Conservation (phyloP, 768 basidiomycete genomes). For the Cyclocybe cylindracea region DNA sequence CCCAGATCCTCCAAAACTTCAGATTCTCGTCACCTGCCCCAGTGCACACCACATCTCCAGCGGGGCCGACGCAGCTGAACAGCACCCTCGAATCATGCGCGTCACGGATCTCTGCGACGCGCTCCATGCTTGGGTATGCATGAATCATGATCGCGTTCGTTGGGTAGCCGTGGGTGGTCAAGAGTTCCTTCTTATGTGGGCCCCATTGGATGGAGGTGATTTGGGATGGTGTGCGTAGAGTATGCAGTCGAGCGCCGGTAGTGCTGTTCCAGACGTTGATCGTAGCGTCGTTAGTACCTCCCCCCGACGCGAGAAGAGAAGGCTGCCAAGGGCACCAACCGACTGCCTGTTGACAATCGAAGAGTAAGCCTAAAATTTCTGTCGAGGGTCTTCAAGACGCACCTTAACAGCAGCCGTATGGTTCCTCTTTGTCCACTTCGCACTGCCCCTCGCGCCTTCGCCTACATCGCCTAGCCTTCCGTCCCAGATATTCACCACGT, state of each 20-base stretch:
- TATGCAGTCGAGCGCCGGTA: conserved; percentile 89
- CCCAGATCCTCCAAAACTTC: conserved; percentile 95
- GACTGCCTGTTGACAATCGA: conserved; percentile 60
- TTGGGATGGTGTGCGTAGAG: conserved; percentile 85
- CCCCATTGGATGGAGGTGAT: conserved; percentile 91
- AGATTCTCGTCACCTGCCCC: conserved; percentile 95
- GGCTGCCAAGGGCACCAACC: conserved; percentile 99
- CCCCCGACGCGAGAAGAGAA: conserved; percentile 87
- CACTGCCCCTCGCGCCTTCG: conserved; percentile 52
- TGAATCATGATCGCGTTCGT: conserved; percentile 83
- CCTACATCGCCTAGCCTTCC: conserved; percentile 66
- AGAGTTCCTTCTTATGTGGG: conserved; percentile 83
- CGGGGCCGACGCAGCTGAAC: conserved; percentile 82
- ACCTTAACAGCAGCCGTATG: conserved; percentile 88
- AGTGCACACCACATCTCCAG: conserved; percentile 89
- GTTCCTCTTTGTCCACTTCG: conserved; percentile 91
- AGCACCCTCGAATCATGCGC: conserved; percentile 93
- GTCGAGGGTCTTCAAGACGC: not conserved
- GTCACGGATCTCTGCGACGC: conserved; percentile 82
- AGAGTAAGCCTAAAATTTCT: not conserved
- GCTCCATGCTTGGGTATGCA: conserved; percentile 81
- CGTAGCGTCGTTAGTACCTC: conserved; percentile 92
- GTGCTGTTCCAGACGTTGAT: conserved; percentile 91
- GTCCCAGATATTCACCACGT: conserved; percentile 98
- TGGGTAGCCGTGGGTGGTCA: conserved; percentile 95